These are phyloP conservation scores for Apiospora phragmitis DNA, from an alignment of 2,329 filamentous ascomycete genomes.

Conservation along the genomic window DNA sequence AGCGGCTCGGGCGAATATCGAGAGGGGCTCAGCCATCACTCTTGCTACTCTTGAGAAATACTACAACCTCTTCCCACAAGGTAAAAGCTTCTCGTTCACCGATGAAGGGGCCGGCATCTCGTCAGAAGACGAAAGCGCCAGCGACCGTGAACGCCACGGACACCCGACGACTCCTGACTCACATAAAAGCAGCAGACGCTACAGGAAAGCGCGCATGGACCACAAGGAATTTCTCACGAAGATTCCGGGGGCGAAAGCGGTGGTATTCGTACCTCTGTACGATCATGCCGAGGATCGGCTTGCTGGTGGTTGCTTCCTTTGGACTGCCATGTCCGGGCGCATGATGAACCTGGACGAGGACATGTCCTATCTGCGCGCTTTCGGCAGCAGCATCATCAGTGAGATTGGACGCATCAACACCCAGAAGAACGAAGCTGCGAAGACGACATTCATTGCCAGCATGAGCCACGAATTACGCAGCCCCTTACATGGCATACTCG, in stretches of 20 bases:
- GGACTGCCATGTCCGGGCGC: slow-evolving; percentile 34
- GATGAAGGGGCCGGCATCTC: slow-evolving; percentile 28
- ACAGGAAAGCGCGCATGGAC: slow-evolving; percentile 25
- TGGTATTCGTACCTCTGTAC: slow-evolving; percentile 38
- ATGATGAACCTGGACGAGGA: slow-evolving; percentile 38
- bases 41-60: slow-evolving; percentile 32
- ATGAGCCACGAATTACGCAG: slow-evolving; percentile 60
- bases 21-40: slow-evolving; percentile 28
- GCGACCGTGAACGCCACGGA: slow-evolving; percentile 7
- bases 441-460: slow-evolving; percentile 59
- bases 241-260: slow-evolving; percentile 33
- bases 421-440: slow-evolving; percentile 51
- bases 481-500: slow-evolving; percentile 58
- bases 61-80: slow-evolving; percentile 30
- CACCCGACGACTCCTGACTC: background rate
- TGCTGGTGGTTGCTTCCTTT: slow-evolving; percentile 37
- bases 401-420: slow-evolving; percentile 56
- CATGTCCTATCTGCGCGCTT: slow-evolving; percentile 33
- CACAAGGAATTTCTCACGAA: slow-evolving; percentile 34
- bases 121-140: slow-evolving; percentile 31
- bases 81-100: slow-evolving; percentile 32
- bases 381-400: slow-evolving; percentile 53
- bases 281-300: slow-evolving; percentile 36
- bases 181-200: slow-evolving; percentile 14
- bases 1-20: slow-evolving; percentile 24